Evolutionary conservation across 768 basidiomycete species (phyloP).

Genomic region (Suillus spraguei): DNA sequence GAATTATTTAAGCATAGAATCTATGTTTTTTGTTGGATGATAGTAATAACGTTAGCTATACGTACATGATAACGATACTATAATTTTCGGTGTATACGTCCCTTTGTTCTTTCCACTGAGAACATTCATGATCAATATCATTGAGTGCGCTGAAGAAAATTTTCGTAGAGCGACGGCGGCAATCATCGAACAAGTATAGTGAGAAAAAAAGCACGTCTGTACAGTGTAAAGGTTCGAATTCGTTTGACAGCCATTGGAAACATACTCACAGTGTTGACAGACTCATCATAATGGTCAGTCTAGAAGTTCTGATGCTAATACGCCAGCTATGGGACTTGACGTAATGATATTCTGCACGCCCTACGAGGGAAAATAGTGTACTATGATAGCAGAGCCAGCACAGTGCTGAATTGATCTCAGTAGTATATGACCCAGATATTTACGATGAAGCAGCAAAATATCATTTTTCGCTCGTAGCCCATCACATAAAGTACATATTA

Average conservation of each 20-base stretch:
- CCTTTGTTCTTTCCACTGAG: no score
- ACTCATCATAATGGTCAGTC: no score
- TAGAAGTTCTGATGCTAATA: no score
- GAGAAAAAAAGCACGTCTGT: neutral
- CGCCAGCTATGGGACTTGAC: no score
- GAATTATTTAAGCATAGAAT: no score
- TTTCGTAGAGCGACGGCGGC: neutral
- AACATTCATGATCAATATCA: neutral
- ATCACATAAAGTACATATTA: neutral
- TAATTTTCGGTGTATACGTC: no score
- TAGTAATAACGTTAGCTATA: no score
- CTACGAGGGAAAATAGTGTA: no score
- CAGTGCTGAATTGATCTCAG: neutral
- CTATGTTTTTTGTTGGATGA: no score
- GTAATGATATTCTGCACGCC: no score
- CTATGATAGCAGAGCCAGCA: no score
- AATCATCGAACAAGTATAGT: neutral
- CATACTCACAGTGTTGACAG: no score
- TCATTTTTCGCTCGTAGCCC: neutral
- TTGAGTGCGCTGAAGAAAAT: neutral
- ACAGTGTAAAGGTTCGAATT: neutral
- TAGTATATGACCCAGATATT: neutral
- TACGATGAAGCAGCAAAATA: neutral
- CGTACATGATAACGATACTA: neutral
- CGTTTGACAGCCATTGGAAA: neutral